These are phyloP conservation scores for Zygosaccharomyces siamensis DNA, from an alignment of 805 yeast species.

Conservation along the genomic window DNA sequence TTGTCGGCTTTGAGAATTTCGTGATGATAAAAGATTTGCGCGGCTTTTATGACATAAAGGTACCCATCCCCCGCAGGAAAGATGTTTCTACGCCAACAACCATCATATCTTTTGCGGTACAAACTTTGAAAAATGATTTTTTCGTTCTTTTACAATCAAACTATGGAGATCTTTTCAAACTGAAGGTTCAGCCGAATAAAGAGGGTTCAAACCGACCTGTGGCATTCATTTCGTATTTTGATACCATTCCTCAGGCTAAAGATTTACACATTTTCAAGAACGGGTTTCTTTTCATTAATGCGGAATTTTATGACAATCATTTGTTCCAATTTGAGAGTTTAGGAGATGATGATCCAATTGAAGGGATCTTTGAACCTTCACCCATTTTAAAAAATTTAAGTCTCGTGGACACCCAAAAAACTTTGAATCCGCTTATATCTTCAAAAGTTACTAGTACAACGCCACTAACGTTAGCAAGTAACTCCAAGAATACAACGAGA, in stretches of 20 bases:
- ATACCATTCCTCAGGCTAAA: slow-evolving; percentile 59
- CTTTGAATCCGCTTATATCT: slow-evolving; percentile 49
- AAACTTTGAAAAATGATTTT: slow-evolving; percentile 55
- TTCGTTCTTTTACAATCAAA: slow-evolving; percentile 68
- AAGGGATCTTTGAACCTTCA: slow-evolving; percentile 27
- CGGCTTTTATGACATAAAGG: slow-evolving; percentile 33
- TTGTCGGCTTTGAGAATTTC: slow-evolving; percentile 56
- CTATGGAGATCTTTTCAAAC: slow-evolving; percentile 71
- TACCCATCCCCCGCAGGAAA: slow-evolving; percentile 54
- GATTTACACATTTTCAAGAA: slow-evolving; percentile 58
- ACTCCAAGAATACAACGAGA: slow-evolving; percentile 38
- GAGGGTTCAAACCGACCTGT: slow-evolving; percentile 35
- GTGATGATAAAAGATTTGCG: slow-evolving; percentile 48
- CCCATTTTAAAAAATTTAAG: slow-evolving; percentile 51
- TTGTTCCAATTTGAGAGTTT: slow-evolving; percentile 76
- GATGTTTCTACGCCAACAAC: slow-evolving; percentile 17
- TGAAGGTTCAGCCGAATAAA: slow-evolving; percentile 46
- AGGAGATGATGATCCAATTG: slow-evolving; percentile 48
- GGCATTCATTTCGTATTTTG: slow-evolving; percentile 64
- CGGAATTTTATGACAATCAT: slow-evolving; percentile 56
- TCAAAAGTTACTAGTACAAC: slow-evolving; percentile 33
- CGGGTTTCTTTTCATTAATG: slow-evolving; percentile 70
- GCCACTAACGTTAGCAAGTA: slow-evolving; percentile 30
- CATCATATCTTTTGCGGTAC: slow-evolving; percentile 58
- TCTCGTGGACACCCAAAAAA: slow-evolving; percentile 45